Percentiles rank a stretch among this genome's conserved stretches.
Evolutionary conservation across 352 stramenopile genomes (phyloP).

Genomic region (Phytophthora melonis): DNA sequence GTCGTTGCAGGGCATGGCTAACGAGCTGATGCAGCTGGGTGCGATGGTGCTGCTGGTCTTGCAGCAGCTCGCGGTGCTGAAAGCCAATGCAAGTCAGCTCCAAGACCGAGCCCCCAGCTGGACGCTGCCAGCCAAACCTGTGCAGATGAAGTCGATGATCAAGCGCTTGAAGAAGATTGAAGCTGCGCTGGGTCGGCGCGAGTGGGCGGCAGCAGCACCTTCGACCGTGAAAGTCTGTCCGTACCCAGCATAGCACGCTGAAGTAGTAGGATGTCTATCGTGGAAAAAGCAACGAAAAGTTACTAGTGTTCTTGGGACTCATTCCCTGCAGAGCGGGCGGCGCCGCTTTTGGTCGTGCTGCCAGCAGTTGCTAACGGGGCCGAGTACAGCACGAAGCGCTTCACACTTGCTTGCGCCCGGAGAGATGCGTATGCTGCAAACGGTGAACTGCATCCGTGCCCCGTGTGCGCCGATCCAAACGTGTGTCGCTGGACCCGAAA

Average conservation of each 20-base stretch:
- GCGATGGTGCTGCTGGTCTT: slow-evolving; percentile 60
- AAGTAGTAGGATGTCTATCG: too few species aligned
- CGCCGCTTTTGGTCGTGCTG: neutral
- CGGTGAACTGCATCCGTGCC: slow-evolving; percentile 12
- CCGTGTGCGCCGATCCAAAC: slow-evolving; percentile 18
- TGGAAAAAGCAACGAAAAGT: neutral
- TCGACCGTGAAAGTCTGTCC: slow-evolving; percentile 18
- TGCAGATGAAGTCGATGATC: slow-evolving; percentile 58
- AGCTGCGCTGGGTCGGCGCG: slow-evolving; percentile 18
- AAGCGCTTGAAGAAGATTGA: slow-evolving; percentile 52
- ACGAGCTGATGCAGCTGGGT: slow-evolving; percentile 57
- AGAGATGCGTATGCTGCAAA: slow-evolving; percentile 12
- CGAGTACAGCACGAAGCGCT: slow-evolving; percentile 7
- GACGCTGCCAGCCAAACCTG: slow-evolving; percentile 53
- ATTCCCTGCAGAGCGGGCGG: too few species aligned
- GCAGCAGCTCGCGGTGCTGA: slow-evolving; percentile 48
- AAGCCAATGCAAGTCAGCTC: slow-evolving; percentile 2
- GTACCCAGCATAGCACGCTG: neutral
- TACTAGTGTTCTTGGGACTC: too few species aligned
- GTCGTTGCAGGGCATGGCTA: slow-evolving; percentile 31
- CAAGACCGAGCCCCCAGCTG: slow-evolving; percentile 12
- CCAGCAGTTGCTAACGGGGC: neutral
- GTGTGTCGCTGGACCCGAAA: slow-evolving; percentile 12
- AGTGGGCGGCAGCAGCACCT: slow-evolving; percentile 23
- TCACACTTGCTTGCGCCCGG: slow-evolving; percentile 16